phyloP scores from a whole-genome alignment of 2,329 filamentous ascomycete species.

The Colletotrichum theobromicola region DNA sequence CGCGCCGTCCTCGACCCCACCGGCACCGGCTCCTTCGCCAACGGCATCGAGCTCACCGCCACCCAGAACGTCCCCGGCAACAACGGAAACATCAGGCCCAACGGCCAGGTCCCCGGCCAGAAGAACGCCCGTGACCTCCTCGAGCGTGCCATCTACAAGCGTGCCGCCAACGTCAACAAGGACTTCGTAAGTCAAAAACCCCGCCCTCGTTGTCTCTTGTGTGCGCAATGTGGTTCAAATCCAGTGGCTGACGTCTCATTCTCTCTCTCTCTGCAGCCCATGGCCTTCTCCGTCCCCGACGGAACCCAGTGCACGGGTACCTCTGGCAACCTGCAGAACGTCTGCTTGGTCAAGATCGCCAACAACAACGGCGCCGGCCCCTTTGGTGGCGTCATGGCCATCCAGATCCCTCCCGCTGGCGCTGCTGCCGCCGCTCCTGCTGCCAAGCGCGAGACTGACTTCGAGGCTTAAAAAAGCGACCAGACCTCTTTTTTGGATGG shows the following conservation, averaged over 20 bases:
- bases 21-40: constrained; percentile 37
- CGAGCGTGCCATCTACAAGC: constrained; percentile 29
- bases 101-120: constrained; percentile 1
- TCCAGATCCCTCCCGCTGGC: constrained; percentile 37
- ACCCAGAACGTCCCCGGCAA: constrained; percentile 40
- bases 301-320: constrained; percentile 43
- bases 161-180: constrained; percentile 34
- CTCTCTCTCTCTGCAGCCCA: constrained; percentile 23
- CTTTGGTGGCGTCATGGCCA: constrained; percentile 43
- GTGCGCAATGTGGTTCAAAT: background rate
- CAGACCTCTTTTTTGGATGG: background rate
- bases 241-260: background rate
- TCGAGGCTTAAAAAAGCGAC: background rate
- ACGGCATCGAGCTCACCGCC: constrained; percentile 31
- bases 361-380: constrained; percentile 44
- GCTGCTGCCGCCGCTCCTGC: constrained; percentile 1
- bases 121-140: constrained; percentile 18
- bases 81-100: constrained; percentile 35
- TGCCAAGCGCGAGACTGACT: constrained; percentile 7
- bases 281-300: constrained; percentile 39
- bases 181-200: constrained; percentile 26
- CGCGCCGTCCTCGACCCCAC: constrained; percentile 42
- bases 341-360: constrained; percentile 49
- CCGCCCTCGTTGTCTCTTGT: background rate
- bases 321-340: constrained; percentile 34